Evolutionary conservation across 768 basidiomycete species (phyloP).

Genomic region (Lentinula sp.): DNA sequence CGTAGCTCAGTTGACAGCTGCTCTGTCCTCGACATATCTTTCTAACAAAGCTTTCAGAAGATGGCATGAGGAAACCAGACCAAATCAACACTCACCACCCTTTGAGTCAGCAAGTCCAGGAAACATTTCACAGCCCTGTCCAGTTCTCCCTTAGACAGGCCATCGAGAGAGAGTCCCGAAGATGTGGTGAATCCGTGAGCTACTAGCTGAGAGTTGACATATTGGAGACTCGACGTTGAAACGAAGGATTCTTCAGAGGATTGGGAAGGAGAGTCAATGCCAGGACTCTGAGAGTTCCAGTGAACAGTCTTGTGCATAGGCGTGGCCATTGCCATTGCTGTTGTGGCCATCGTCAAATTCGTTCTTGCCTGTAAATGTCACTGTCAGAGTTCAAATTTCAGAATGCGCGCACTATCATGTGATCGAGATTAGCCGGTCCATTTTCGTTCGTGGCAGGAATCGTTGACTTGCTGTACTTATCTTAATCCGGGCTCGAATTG

Average conservation of each 20-base stretch:
- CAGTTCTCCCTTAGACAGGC: slow-evolving; percentile 46
- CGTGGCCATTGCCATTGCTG: slow-evolving; percentile 16
- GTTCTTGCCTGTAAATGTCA: too few relatives aligned
- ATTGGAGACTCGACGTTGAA: slow-evolving; percentile 63
- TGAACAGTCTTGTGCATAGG: slow-evolving; percentile 32
- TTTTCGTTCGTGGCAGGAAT: too few relatives aligned
- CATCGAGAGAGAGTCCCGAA: slow-evolving; percentile 66
- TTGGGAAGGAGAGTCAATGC: slow-evolving; percentile 38
- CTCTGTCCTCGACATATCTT: slow-evolving; percentile 78
- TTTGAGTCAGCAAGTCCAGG: slow-evolving; percentile 68
- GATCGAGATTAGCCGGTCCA: too few relatives aligned
- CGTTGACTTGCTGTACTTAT: too few relatives aligned
- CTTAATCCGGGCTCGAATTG: too few relatives aligned
- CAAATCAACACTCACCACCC: slow-evolving; percentile 50
- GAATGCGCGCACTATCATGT: too few relatives aligned
- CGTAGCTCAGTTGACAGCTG: slow-evolving; percentile 68
- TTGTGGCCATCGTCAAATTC: too few relatives aligned
- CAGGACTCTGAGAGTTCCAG: slow-evolving; percentile 34
- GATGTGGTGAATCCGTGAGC: slow-evolving; percentile 70
- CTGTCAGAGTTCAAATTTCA: too few relatives aligned
- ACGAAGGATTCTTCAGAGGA: slow-evolving; percentile 40
- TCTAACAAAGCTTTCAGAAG: slow-evolving; percentile 26
- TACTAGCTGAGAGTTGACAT: slow-evolving; percentile 75
- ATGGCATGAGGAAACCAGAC: background rate
- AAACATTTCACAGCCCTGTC: slow-evolving; percentile 67